Percentiles rank a stretch among this genome's conserved stretches.
phyloP scores from a whole-genome alignment of 768 basidiomycete genomes.

The Filobasidium floriforme region DNA sequence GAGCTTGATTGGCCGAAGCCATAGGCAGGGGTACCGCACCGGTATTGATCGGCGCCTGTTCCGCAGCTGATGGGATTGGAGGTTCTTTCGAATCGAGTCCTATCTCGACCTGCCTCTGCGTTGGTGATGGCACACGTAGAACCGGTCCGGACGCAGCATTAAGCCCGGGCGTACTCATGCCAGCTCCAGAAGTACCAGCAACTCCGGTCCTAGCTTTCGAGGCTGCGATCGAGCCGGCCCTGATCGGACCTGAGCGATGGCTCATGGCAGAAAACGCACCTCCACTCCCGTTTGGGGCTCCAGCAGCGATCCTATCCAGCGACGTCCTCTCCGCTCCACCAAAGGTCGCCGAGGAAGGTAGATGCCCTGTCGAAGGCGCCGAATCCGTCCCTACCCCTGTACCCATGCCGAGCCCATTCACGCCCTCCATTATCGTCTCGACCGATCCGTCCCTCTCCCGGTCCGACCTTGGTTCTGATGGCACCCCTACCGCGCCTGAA shows the following conservation, averaged over 20 bases:
- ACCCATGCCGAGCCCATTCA: too few relatives aligned
- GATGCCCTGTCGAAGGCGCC: background rate
- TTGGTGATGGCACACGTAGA: background rate
- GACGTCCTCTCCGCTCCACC: background rate
- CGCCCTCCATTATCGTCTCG: background rate
- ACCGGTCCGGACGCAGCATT: background rate
- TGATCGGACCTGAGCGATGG: constrained; percentile 1
- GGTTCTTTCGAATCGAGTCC: background rate
- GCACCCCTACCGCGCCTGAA: background rate
- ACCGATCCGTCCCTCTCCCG: background rate
- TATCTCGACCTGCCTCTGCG: constrained; percentile 1
- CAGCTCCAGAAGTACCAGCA: background rate
- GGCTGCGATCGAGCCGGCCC: constrained; percentile 3
- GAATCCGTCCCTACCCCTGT: background rate
- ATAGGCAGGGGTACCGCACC: background rate
- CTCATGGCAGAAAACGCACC: background rate
- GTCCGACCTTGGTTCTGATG: background rate
- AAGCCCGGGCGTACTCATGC: background rate
- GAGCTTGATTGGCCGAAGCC: background rate
- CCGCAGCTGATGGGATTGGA: background rate
- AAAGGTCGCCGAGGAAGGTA: background rate
- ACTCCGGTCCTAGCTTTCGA: background rate
- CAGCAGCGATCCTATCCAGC: background rate
- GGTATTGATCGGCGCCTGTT: constrained; percentile 6
- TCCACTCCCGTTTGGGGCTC: background rate